Percentiles rank a stretch among this genome's conserved stretches.
Conservation (phyloP, 805 yeast genomes). For the Candida parachauliodes region DNA sequence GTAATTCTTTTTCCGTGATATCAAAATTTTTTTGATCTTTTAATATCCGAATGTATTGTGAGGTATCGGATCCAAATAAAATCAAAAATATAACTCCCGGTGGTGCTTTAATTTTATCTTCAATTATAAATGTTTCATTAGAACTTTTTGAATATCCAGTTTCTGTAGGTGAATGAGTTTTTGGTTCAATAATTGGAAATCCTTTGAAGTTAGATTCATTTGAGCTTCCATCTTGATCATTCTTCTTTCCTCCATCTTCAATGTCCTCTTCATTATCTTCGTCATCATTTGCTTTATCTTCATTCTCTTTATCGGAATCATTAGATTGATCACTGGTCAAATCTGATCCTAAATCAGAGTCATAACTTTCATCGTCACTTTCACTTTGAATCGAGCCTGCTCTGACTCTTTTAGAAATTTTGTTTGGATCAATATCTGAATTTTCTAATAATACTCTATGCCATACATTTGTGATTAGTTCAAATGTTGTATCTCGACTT, state of each 20-base stretch:
- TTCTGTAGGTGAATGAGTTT: constrained; percentile 49
- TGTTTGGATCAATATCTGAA: constrained; percentile 15
- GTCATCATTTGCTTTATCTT: neutral
- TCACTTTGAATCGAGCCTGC: constrained; percentile 6
- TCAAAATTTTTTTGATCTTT: constrained; percentile 63
- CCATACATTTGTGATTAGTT: constrained; percentile 61
- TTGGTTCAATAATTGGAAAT: constrained; percentile 41
- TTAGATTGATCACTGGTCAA: constrained; percentile 15
- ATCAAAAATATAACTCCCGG: constrained; percentile 56
- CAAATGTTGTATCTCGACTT: constrained; percentile 53
- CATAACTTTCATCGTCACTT: constrained; percentile 3
- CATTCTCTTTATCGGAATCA: constrained; percentile 8
- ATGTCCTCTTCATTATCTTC: constrained; percentile 12
- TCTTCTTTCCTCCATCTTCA: constrained; percentile 21
- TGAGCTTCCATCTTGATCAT: constrained; percentile 12
- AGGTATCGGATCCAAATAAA: constrained; percentile 60
- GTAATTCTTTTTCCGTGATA: constrained; percentile 44
- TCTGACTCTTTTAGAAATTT: constrained; percentile 10
- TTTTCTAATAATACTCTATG: constrained; percentile 34
- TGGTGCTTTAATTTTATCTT: constrained; percentile 57
- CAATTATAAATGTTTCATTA: constrained; percentile 54
- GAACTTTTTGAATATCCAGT: constrained; percentile 39
- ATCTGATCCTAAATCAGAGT: neutral
- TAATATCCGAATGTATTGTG: constrained; percentile 42
- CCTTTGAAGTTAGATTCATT: no score